Evolutionary conservation across 441 rosid species (phyloP).

Genomic region (Gossypium armourianum): DNA sequence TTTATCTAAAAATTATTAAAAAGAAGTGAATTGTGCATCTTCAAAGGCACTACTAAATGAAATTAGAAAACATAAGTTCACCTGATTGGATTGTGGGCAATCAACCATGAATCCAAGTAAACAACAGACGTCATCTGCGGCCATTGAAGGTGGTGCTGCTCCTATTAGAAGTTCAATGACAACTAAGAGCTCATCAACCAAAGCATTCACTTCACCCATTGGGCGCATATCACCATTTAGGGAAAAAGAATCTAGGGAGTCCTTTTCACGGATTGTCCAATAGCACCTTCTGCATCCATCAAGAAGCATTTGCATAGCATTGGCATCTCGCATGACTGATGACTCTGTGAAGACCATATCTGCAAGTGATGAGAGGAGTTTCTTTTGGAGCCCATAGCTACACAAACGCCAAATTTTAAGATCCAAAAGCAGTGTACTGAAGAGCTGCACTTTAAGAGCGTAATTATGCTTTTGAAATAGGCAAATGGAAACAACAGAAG

Average conservation of each 20-base stretch:
- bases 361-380: slow-evolving; percentile 83
- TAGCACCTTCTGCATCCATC: slow-evolving; percentile 99
- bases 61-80: slow-evolving; percentile 16
- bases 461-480: slow-evolving; percentile 76
- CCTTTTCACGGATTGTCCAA: slow-evolving; percentile 77
- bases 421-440: slow-evolving; percentile 73
- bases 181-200: slow-evolving; percentile 96
- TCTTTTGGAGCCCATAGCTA: slow-evolving; percentile 93
- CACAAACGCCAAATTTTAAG: slow-evolving; percentile 90
- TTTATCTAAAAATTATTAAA: not conserved
- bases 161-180: slow-evolving; percentile 88
- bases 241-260: slow-evolving; percentile 57
- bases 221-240: slow-evolving; percentile 52
- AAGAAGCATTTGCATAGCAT: slow-evolving; percentile 96
- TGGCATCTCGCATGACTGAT: slow-evolving; percentile 78
- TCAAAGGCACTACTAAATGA: not conserved
- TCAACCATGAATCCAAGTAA: slow-evolving; percentile 90
- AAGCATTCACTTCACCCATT: slow-evolving; percentile 87
- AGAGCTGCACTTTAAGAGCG: slow-evolving; percentile 86
- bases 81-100: slow-evolving; percentile 98
- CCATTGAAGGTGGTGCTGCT: slow-evolving; percentile 68
- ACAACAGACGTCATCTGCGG: slow-evolving; percentile 61
- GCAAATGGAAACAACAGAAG: slow-evolving; percentile 77
- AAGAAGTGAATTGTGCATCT: not conserved
- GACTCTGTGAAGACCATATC: slow-evolving; percentile 98